Percentiles rank a stretch among this genome's conserved stretches.
Conservation (phyloP, 2,329 filamentous ascomycete genomes). For the Trichophyton rubrum region DNA sequence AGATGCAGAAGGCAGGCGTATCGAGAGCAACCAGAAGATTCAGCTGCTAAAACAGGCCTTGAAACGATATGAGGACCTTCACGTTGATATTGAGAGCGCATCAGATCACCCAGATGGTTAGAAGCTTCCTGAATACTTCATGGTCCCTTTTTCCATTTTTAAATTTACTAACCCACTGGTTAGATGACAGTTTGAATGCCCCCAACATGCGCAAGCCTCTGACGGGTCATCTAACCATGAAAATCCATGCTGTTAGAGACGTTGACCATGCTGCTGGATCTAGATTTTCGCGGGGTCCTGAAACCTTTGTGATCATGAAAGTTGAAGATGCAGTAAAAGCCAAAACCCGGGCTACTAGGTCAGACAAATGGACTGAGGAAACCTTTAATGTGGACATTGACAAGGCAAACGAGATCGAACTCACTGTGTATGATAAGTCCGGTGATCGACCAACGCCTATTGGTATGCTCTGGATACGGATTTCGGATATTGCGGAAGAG, state of each 20-base stretch:
- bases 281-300: constrained; percentile 77
- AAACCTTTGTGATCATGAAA: constrained; percentile 93
- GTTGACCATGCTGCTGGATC: constrained; percentile 80
- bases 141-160: background rate
- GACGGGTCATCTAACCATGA: constrained; percentile 75
- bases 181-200: constrained; percentile 92
- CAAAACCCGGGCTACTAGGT: constrained; percentile 71
- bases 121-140: constrained; percentile 17
- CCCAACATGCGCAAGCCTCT: constrained; percentile 94
- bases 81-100: constrained; percentile 74
- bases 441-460: constrained; percentile 85
- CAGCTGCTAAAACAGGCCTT: constrained; percentile 88
- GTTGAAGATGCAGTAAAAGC: constrained; percentile 90
- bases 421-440: constrained; percentile 94
- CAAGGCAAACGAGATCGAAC: constrained; percentile 95
- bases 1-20: constrained; percentile 75
- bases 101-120: constrained; percentile 69
- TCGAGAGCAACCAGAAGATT: constrained; percentile 97
- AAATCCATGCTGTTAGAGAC: constrained; percentile 79
- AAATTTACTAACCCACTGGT: background rate
- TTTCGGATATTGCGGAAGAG: constrained; percentile 95
- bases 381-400: constrained; percentile 86
- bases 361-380: constrained; percentile 84
- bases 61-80: constrained; percentile 92
- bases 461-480: constrained; percentile 87